phyloP scores from a whole-genome alignment of 345 rosid species.

The Heritiera fomes region DNA sequence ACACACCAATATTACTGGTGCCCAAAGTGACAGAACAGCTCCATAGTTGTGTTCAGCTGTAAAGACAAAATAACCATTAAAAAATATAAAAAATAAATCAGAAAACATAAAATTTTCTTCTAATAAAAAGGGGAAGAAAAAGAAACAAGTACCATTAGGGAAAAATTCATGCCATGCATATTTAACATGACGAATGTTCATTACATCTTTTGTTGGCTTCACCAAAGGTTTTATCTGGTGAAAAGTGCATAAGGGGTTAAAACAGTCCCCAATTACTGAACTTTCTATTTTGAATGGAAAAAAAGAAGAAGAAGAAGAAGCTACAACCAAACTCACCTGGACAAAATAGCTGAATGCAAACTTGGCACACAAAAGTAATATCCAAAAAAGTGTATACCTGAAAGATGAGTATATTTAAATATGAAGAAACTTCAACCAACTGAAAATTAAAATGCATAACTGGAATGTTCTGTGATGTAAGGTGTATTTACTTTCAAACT shows the following conservation, averaged over 20 bases:
- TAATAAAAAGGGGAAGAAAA: slow-evolving; percentile 6
- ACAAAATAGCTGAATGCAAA: slow-evolving; percentile 72
- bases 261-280: background rate
- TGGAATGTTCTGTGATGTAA: slow-evolving; percentile 8
- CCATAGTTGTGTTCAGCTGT: slow-evolving; percentile 71
- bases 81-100: slow-evolving; percentile 18
- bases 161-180: slow-evolving; percentile 93
- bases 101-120: background rate
- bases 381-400: slow-evolving; percentile 94
- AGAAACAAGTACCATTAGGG: slow-evolving; percentile 57
- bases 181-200: slow-evolving; percentile 60
- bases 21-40: slow-evolving; percentile 81
- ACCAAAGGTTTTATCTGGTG: slow-evolving; percentile 78
- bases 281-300: background rate
- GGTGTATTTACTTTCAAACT: slow-evolving; percentile 35
- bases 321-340: slow-evolving; percentile 53
- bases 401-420: slow-evolving; percentile 27
- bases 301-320: background rate
- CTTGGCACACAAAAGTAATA: slow-evolving; percentile 71
- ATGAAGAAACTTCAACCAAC: slow-evolving; percentile 12
- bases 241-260: slow-evolving; percentile 23
- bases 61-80: slow-evolving; percentile 27
- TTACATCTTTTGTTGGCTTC: slow-evolving; percentile 86
- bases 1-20: slow-evolving; percentile 72
- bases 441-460: slow-evolving; percentile 18